A percentile compares a stretch with the other conserved stretches of the same genome.
phyloP scores from a whole-genome alignment of 2,329 filamentous ascomycete species.

The Aspergillus fumigatiaffinis region DNA sequence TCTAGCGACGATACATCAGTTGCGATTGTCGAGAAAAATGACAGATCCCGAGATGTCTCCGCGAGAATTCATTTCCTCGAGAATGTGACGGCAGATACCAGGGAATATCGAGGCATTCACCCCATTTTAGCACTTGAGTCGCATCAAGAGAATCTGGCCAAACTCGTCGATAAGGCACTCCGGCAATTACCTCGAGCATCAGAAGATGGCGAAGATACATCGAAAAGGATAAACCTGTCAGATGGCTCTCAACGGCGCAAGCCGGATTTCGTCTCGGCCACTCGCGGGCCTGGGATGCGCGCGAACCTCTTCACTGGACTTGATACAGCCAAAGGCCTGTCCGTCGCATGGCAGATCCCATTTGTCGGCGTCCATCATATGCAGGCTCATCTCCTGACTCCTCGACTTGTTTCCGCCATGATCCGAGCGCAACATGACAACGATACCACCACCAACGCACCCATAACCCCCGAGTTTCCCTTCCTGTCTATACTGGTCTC shows the following conservation, averaged over 20 bases:
- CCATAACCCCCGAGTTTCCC: constrained; percentile 61
- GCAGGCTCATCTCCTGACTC: constrained; percentile 92
- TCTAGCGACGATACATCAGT: constrained; percentile 85
- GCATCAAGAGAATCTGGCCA: constrained; percentile 68
- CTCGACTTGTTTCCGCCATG: constrained; percentile 68
- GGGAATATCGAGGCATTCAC: constrained; percentile 71
- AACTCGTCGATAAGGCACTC: constrained; percentile 64
- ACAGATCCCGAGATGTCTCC: constrained; percentile 9
- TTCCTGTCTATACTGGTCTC: constrained; percentile 87
- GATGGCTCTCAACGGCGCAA: constrained; percentile 38
- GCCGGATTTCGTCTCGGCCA: constrained; percentile 84
- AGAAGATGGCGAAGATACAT: constrained; percentile 4
- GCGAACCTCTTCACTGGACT: constrained; percentile 74
- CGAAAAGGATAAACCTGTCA: constrained; percentile 13
- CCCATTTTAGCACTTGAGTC: constrained; percentile 70
- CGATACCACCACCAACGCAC: constrained; percentile 2
- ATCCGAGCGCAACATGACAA: constrained; percentile 21
- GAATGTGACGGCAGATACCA: constrained; percentile 77
- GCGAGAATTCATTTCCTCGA: constrained; percentile 71
- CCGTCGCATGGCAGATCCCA: constrained; percentile 77
- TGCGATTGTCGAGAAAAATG: constrained; percentile 65
- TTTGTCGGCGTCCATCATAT: constrained; percentile 90
- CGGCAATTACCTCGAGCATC: constrained; percentile 46
- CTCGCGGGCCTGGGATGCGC: constrained; percentile 84
- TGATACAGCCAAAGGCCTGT: constrained; percentile 80